Evolutionary conservation across 2,329 filamentous ascomycete species (phyloP), one percentile per base, ranked within the genome.

Genomic region (Cyphellophora attinorum): DNA sequence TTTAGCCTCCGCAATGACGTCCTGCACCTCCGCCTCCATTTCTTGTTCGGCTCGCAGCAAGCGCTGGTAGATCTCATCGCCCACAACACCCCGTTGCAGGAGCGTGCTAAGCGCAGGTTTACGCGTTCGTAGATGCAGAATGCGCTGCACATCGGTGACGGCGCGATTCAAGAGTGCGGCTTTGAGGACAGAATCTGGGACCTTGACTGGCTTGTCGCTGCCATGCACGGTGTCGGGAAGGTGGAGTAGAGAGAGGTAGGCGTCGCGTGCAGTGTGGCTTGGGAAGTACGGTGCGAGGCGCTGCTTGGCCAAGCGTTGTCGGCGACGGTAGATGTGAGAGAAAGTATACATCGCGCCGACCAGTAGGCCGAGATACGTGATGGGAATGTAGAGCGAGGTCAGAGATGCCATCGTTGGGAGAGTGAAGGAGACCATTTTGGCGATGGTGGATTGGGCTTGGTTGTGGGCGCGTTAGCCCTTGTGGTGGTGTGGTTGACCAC

Each of bases 281-380:
- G 81, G 79, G 62, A 98, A 98, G 89, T 91, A 98, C 49, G 89
- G 86, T 48, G 83, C 85, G 42, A 98, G 77, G 48, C 83, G 85
- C 35, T 85, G 81, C 51, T 82, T 81, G 76, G 43, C 66, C 85
- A 81, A 67, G 49, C 83, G 79, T 73, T 94, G 91, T 60, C 91
- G 78, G 65, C 91, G 89, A 52, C 89, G 80, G 63, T 96, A 96
- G 44, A 96, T 76, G 37, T 76, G 84, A 31, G 85, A 93, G 64
- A 98, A 98, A 46, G 85, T 91, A 56, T 82, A 80, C 49, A 98
- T 75, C 21, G 86, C 89, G 52, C 86, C 85, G 53, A 84, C 72
- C 36, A 98, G 79, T 40, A 96, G 83, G 49, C 76, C 71, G 40
- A 98, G 72, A 63, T 98, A 98, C 63, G 85, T 80, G 55, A 95